Evolutionary conservation across 2,329 filamentous ascomycete genomes (phyloP), one percentile per base, ranked within the genome.

Genomic region (Monosporascus sp.): DNA sequence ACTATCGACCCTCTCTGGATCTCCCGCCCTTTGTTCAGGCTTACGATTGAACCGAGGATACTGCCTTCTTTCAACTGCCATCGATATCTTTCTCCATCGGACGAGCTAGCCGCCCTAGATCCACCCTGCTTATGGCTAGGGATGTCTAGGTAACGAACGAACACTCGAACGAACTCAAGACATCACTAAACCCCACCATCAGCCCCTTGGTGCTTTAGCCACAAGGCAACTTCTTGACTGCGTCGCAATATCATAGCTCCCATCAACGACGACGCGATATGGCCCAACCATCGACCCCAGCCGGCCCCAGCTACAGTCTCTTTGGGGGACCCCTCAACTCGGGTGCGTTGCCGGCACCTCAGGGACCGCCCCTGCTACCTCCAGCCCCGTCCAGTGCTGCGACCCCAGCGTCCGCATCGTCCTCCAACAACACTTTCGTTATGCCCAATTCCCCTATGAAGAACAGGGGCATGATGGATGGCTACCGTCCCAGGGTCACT

Each of bases 361-460:
- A 9, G 53, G 60, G 22, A 52, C 65, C 8, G 59, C 68, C 18
- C 56, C 63, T 45, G 61, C 65, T 31, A 56, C 70, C 63, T 61
- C 70, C 69, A 60, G 63, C 40, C 8, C 20, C 41, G 20, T 70
- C 74, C 43, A 73, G 68, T 56, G 63, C 58, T 11, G 62, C 73
- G 49, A 77, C 77, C 48, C 78, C 78, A 11, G 71, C 72, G 38
- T 78, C 78, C 26, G 73, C 73, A 57, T 72, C 80, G 48, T 82
- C 82, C n/a, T 79, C 77, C 18, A 86, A 82, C 72, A 89, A 89
- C 67, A 91, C 92, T 24, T 96, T 93, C 74, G 85, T 96, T 66
- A 94, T 97, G 89, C 87, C 91, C 18, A 89, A 90, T 66, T 91
- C 88, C 58, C 90, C 91, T 15, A 77, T 85, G 55, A 89, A 88